phyloP scores from a whole-genome alignment of 345 rosid species.

The Gossypium sturtianum region DNA sequence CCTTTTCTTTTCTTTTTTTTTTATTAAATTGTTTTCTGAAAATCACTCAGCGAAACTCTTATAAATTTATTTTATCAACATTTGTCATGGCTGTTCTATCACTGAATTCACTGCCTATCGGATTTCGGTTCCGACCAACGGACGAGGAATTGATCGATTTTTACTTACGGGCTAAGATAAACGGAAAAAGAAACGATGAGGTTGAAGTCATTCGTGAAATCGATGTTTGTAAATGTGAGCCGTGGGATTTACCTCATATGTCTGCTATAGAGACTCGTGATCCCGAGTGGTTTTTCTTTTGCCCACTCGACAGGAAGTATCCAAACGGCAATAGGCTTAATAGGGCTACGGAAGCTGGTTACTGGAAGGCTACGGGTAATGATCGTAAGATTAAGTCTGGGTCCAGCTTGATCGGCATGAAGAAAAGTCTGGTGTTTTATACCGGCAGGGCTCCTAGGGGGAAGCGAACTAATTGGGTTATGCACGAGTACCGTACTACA shows the following conservation, averaged over 20 bases:
- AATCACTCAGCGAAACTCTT: background rate
- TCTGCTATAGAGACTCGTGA: conserved; percentile 56
- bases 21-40: background rate
- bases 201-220: conserved; percentile 67
- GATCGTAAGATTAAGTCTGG: conserved; percentile 70
- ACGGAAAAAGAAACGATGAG: conserved; percentile 51
- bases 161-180: conserved; percentile 73
- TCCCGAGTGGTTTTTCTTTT: conserved; percentile 95
- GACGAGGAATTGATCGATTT: conserved; percentile 68
- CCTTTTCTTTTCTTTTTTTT: background rate
- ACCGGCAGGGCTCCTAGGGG: conserved; percentile 89
- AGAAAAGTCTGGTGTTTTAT: conserved; percentile 88
- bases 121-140: conserved; percentile 89
- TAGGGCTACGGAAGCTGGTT: conserved; percentile 70
- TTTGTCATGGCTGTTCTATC: conserved; percentile 21
- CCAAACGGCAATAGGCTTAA: conserved; percentile 78
- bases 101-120: conserved; percentile 65
- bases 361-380: conserved; percentile 96
- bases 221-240: conserved; percentile 90
- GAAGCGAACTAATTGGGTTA: conserved; percentile 69
- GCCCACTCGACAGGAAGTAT: conserved; percentile 84
- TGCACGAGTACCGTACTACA: conserved; percentile 85
- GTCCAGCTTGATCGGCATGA: conserved; percentile 56
- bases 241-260: conserved; percentile 85
- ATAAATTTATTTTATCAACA: background rate